Percentiles rank a stretch among this genome's conserved stretches.
Conservation (phyloP, 768 basidiomycete genomes). For the Cantharellus cinnabarinus region DNA sequence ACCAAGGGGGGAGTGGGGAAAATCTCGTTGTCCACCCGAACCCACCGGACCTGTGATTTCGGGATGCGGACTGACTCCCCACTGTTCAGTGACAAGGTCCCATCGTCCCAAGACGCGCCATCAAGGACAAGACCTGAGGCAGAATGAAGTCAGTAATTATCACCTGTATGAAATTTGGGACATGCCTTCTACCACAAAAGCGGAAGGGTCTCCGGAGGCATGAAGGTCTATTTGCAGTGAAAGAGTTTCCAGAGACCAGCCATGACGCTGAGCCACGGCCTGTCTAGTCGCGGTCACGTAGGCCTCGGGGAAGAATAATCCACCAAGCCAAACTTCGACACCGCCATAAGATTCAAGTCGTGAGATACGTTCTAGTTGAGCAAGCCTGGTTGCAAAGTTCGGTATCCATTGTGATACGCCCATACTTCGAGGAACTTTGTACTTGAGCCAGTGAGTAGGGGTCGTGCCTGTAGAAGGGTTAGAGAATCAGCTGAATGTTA, state of each 20-base stretch:
- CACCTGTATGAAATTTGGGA: background rate
- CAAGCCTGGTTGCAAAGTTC: conserved; percentile 57
- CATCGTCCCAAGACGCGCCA: conserved; percentile 58
- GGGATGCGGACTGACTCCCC: conserved; percentile 61
- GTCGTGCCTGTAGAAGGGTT: conserved; percentile 43
- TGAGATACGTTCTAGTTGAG: conserved; percentile 62
- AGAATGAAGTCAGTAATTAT: background rate
- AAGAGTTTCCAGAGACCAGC: conserved; percentile 83
- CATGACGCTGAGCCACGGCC: conserved; percentile 80
- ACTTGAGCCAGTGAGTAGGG: conserved; percentile 71
- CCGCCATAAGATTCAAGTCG: conserved; percentile 39
- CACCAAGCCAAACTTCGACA: conserved; percentile 79
- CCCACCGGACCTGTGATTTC: conserved; percentile 77
- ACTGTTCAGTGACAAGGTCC: conserved; percentile 59
- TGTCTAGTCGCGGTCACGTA: conserved; percentile 92
- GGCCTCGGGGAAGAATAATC: conserved; percentile 89
- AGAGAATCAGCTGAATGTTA: background rate
- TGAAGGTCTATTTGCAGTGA: conserved; percentile 65
- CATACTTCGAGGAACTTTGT: conserved; percentile 70
- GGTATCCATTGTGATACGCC: conserved; percentile 72
- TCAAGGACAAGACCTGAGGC: conserved; percentile 60
- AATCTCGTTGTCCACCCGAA: conserved; percentile 11
- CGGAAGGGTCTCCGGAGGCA: conserved; percentile 50
- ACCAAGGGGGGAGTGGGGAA: conserved; percentile 22
- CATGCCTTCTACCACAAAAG: conserved; percentile 79